Percentiles rank a stretch among this genome's conserved stretches.
Evolutionary conservation across 1,139 yeast genomes (phyloP).

Genomic region (Meyerozyma sp.): DNA sequence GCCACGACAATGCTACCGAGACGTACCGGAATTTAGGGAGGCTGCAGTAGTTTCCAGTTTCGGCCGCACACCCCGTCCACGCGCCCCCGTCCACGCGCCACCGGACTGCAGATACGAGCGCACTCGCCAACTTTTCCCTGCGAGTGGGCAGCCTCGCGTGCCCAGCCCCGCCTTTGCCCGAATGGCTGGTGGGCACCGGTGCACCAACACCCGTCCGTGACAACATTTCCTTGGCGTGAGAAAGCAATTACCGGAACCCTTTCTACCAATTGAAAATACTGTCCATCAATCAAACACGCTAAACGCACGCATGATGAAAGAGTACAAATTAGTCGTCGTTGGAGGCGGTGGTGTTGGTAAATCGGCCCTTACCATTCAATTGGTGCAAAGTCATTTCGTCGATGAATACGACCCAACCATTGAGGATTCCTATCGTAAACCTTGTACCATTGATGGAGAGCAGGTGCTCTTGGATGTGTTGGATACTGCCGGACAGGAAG

Average conservation of each 20-base stretch:
- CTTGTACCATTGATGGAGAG: conserved; percentile 47
- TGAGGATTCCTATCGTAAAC: conserved; percentile 68
- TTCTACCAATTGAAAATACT: not conserved
- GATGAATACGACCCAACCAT: conserved; percentile 98
- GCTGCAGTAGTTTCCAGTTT: too few species aligned
- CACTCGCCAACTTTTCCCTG: not conserved
- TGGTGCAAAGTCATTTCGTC: conserved; percentile 86
- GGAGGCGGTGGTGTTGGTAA: conserved; percentile 99
- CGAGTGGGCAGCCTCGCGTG: not conserved
- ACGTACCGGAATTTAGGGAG: too few species aligned
- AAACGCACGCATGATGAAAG: conserved; percentile 56
- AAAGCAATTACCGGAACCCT: not conserved
- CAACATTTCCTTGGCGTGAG: not conserved
- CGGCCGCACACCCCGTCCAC: too few species aligned
- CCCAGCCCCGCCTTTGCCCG: not conserved
- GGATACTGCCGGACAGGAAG: conserved; percentile 99
- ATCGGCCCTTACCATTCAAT: conserved; percentile 87
- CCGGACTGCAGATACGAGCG: not conserved
- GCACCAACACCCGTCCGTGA: not conserved
- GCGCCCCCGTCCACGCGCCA: too few species aligned
- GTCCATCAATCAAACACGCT: not conserved
- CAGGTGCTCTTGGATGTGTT: conserved; percentile 63
- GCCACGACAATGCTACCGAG: too few species aligned
- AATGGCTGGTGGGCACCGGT: not conserved
- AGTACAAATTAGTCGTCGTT: conserved; percentile 86